Evolutionary conservation across 805 yeast genomes (phyloP).

Genomic region (Jamesozyma rosinii): DNA sequence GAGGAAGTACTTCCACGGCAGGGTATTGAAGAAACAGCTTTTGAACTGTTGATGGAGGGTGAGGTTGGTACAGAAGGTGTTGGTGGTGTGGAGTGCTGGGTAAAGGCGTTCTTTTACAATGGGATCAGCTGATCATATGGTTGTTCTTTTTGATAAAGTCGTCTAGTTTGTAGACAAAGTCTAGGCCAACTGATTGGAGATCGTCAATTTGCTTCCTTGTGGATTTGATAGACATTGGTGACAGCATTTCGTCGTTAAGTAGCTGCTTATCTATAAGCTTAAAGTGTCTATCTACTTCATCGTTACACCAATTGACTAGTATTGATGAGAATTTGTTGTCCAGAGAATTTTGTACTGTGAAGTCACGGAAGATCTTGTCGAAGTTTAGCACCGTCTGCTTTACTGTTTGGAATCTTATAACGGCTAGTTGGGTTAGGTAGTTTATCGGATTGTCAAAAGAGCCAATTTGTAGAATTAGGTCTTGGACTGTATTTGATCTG

Average conservation of each 20-base stretch:
- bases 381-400: constrained; percentile 49
- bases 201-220: constrained; percentile 51
- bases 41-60: too few relatives aligned
- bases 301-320: constrained; percentile 70
- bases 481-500: constrained; percentile 38
- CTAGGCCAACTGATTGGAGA: constrained; percentile 58
- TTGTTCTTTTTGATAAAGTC: constrained; percentile 25
- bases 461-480: constrained; percentile 40
- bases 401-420: constrained; percentile 52
- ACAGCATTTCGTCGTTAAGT: constrained; percentile 47
- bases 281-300: constrained; percentile 52
- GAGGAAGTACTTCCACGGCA: too few relatives aligned
- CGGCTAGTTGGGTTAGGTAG: constrained; percentile 52
- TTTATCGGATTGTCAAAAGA: constrained; percentile 45
- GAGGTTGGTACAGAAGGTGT: too few relatives aligned
- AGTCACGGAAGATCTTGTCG: constrained; percentile 39
- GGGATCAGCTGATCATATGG: constrained; percentile 7
- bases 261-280: constrained; percentile 57
- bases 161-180: constrained; percentile 61
- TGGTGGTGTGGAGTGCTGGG: too few relatives aligned
- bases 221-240: constrained; percentile 47
- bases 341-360: constrained; percentile 5
- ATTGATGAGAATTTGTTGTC: constrained; percentile 39
- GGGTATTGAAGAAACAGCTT: too few relatives aligned
- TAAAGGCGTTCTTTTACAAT: too few relatives aligned